phyloP scores from a whole-genome alignment of 352 stramenopile genomes.

The Peronosclerospora sorghi region DNA sequence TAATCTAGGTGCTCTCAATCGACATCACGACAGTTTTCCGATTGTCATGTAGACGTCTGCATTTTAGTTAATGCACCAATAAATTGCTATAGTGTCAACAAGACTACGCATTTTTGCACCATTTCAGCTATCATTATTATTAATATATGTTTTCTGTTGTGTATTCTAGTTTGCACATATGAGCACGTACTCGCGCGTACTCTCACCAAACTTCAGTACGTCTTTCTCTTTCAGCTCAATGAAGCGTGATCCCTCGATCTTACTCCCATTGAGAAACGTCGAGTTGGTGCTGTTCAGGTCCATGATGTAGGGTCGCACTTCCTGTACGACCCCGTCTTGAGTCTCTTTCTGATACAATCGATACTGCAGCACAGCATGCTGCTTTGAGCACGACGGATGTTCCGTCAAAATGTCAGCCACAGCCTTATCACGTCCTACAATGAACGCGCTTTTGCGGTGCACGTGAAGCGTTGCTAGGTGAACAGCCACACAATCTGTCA shows the following conservation, averaged over 20 bases:
- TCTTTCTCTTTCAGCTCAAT: constrained; percentile 94
- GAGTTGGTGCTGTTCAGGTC: constrained; percentile 96
- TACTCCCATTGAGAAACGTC: constrained; percentile 94
- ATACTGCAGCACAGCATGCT: constrained; percentile 97
- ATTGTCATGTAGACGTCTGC: not conserved
- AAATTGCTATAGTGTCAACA: constrained; percentile 19
- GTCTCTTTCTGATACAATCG: constrained; percentile 67
- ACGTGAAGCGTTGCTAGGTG: constrained; percentile 89
- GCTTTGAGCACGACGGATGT: constrained; percentile 92
- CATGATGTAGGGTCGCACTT: constrained; percentile 94
- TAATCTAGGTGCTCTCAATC: constrained; percentile 90
- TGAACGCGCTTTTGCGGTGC: constrained; percentile 91
- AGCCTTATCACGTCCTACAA: constrained; percentile 88
- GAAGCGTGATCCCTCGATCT: constrained; percentile 91
- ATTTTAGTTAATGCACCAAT: constrained; percentile 6
- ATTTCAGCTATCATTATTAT: too few species aligned
- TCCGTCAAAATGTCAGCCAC: constrained; percentile 92
- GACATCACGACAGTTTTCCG: constrained; percentile 15
- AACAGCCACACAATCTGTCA: constrained; percentile 1
- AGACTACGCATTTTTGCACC: constrained; percentile 9
- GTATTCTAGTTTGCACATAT: constrained; percentile 48
- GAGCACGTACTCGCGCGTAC: constrained; percentile 96
- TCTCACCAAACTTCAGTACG: constrained; percentile 93
- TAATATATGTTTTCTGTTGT: not conserved
- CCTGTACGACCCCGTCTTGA: constrained; percentile 38